Conservation (phyloP, 768 basidiomycete genomes). For the Mycena sanguinolenta region DNA sequence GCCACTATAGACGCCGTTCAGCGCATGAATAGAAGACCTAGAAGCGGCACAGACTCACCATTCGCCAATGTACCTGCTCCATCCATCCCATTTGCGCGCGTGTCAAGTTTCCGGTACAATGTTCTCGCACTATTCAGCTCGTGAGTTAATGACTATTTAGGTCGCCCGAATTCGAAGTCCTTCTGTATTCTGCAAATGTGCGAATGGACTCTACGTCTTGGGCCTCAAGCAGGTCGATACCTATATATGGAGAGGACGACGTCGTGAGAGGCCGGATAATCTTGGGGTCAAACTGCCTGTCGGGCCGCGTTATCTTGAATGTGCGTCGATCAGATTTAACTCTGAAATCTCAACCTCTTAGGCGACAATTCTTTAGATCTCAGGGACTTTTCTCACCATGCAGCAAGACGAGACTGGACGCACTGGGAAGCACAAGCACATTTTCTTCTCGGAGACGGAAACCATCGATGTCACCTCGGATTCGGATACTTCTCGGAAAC, state of each 20-base stretch:
- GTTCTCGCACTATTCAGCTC: too few relatives aligned
- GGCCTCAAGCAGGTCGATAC: conserved; percentile 10
- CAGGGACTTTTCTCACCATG: conserved; percentile 4
- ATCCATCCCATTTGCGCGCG: conserved; percentile 18
- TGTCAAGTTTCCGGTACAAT: conserved; percentile 33
- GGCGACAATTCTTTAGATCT: neutral
- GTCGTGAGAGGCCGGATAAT: conserved; percentile 56
- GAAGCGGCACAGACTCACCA: neutral
- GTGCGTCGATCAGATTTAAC: conserved; percentile 24
- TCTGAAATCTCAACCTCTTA: neutral
- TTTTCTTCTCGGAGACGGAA: conserved; percentile 48
- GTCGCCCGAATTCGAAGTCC: conserved; percentile 26
- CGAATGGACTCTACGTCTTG: conserved; percentile 8
- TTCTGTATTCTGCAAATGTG: conserved; percentile 24
- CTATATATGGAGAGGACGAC: conserved; percentile 57
- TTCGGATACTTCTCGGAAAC: conserved; percentile 28
- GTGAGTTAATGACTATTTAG: neutral
- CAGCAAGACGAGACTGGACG: neutral
- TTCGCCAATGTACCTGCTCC: neutral
- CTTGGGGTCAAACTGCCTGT: conserved; percentile 48
- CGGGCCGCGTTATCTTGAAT: conserved; percentile 54
- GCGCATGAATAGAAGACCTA: neutral
- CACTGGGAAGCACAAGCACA: conserved; percentile 36
- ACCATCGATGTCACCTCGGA: conserved; percentile 38
- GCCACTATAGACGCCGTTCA: neutral